Evolutionary conservation across 345 rosid genomes (phyloP).

Genomic region (Acer negundo): DNA sequence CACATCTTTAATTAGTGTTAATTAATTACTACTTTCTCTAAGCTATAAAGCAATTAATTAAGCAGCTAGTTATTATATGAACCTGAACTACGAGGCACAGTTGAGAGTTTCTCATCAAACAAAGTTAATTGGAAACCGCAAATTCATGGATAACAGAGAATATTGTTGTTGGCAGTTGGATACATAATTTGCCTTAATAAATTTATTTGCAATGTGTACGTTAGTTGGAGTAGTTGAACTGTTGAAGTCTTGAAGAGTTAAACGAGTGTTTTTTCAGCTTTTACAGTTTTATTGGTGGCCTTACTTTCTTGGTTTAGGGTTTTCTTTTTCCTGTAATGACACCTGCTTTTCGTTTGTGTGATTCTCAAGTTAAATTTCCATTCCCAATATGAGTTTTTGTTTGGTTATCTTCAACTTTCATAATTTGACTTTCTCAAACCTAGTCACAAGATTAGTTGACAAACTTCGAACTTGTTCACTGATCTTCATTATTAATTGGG

Average conservation of each 20-base stretch:
- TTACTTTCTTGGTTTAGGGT: constrained; percentile 3
- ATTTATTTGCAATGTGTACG: neutral
- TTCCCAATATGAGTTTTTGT: neutral
- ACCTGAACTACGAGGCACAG: no score
- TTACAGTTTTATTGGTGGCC: constrained; percentile 13
- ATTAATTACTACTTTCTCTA: no score
- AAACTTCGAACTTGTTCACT: no score
- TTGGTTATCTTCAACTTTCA: constrained; percentile 13
- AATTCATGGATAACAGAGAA: neutral
- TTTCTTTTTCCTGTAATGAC: neutral
- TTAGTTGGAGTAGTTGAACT: constrained; percentile 33
- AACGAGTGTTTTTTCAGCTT: neutral
- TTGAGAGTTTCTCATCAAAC: neutral
- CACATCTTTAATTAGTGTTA: no score
- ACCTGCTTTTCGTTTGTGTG: neutral
- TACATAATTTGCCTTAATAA: neutral
- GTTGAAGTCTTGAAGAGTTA: constrained; percentile 24
- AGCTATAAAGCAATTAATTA: no score
- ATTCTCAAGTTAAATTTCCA: neutral
- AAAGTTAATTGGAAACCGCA: neutral
- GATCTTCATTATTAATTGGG: no score
- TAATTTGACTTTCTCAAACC: neutral
- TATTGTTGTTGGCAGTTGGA: constrained; percentile 3
- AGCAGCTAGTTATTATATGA: no score
- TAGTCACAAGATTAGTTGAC: neutral